phyloP scores from a whole-genome alignment of 2,329 filamentous ascomycete species.

The Pseudogymnoascus sp. region DNA sequence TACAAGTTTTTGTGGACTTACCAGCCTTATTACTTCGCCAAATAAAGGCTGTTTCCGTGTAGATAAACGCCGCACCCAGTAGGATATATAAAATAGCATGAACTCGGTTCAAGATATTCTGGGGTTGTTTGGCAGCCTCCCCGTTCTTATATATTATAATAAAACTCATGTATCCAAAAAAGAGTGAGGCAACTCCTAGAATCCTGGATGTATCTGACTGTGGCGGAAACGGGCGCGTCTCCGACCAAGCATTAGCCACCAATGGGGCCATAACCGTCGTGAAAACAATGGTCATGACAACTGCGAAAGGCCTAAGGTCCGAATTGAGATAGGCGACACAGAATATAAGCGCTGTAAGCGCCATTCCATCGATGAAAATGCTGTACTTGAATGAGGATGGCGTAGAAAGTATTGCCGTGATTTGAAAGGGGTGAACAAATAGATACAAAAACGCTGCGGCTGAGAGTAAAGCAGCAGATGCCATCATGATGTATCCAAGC shows the following conservation, averaged over 20 bases:
- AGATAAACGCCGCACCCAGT: not conserved
- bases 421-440: not conserved
- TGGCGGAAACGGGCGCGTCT: slow-evolving; percentile 9
- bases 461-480: not conserved
- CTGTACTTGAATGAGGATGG: not conserved
- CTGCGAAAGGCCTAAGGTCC: slow-evolving; percentile 8
- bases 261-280: slow-evolving; percentile 5
- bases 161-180: slow-evolving; percentile 8
- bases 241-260: not conserved
- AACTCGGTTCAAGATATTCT: slow-evolving; percentile 3
- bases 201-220: not conserved
- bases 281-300: slow-evolving; percentile 8
- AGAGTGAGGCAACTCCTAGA: not conserved
- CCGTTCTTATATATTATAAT: slow-evolving; percentile 5
- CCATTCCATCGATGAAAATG: slow-evolving; percentile 2
- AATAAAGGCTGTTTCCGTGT: not conserved
- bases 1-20: not conserved
- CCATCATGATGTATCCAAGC: not conserved
- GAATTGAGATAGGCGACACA: not conserved
- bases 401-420: not conserved
- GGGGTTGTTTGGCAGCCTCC: not conserved
- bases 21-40: slow-evolving; percentile 1
- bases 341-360: not conserved
- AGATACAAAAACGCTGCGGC: not conserved
- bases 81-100: not conserved